These are phyloP conservation scores for Austroboletus festivus DNA, from an alignment of 768 basidiomycete species.

Conservation along the genomic window DNA sequence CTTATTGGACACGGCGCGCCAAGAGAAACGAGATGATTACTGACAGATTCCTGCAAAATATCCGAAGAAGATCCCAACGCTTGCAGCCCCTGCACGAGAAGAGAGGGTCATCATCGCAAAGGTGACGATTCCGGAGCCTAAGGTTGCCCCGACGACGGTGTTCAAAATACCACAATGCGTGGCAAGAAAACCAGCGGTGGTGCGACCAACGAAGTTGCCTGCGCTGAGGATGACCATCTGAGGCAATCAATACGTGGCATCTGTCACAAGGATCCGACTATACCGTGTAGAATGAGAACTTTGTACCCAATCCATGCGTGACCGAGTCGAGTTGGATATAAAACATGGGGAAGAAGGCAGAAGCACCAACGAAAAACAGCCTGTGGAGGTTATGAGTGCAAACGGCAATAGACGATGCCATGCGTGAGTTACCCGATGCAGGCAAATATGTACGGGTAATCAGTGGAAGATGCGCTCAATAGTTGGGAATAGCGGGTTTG, in stretches of 20 bases:
- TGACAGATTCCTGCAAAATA: slow-evolving; percentile 47
- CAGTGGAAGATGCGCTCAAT: slow-evolving; percentile 14
- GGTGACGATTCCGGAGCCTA: slow-evolving; percentile 36
- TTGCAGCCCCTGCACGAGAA: slow-evolving; percentile 34
- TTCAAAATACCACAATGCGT: slow-evolving; percentile 44
- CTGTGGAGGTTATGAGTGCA: slow-evolving; percentile 6
- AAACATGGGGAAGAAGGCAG: slow-evolving; percentile 49
- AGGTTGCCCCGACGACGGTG: slow-evolving; percentile 36
- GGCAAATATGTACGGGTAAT: slow-evolving; percentile 25
- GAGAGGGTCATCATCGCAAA: slow-evolving; percentile 43
- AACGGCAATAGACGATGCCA: neutral
- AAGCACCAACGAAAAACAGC: slow-evolving; percentile 18
- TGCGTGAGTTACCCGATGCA: slow-evolving; percentile 19
- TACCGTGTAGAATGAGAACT: slow-evolving; percentile 57
- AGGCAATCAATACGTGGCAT: neutral
- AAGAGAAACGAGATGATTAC: slow-evolving; percentile 11
- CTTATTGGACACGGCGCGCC: neutral
- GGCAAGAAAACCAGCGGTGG: slow-evolving; percentile 35
- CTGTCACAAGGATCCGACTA: slow-evolving; percentile 4
- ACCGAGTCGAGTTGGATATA: slow-evolving; percentile 57
- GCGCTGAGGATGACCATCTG: slow-evolving; percentile 40
- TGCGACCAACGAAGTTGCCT: slow-evolving; percentile 35
- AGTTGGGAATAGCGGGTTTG: slow-evolving; percentile 15
- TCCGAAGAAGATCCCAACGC: slow-evolving; percentile 43
- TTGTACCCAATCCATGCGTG: slow-evolving; percentile 41